Evolutionary conservation across 2,329 filamentous ascomycete species (phyloP), one percentile per base, ranked within the genome.

Genomic region (Fusarium proliferatum): DNA sequence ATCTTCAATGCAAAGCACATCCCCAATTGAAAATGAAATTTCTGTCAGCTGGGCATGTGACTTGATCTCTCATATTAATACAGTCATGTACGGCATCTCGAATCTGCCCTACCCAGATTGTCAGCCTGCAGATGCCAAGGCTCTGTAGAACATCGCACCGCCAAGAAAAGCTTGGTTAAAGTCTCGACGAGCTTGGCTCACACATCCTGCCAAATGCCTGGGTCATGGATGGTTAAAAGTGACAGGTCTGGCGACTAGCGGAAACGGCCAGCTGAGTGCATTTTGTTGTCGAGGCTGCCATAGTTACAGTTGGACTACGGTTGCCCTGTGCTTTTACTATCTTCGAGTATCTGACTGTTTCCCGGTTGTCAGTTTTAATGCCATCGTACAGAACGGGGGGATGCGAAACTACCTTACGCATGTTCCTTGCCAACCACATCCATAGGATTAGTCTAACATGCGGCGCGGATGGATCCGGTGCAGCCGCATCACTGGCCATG

Each of bases 81-180:
- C 51, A 34, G n/a, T 39, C 41, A 34, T 41, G 49, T 36, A 61
- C 28, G 30, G 39, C 49, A 61, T 61, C 65, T 63, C 58, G 46
- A 71, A 64, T 71, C 67, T 71, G 60, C 70, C 61, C 61, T 73
- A 71, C 48, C 51, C 55, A 48, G 55, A 71, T 53, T 53, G 41
- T 42, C 73, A 68, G 46, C 65, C 62, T 74, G 70, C 76, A 77
- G 67, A 71, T 76, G 76, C 76, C 76, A 78, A 78, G 76, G 45
- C 65, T 53, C 64, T 64, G 49, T 64, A 65, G 57, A 55, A 68
- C 70, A 72, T 70, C 69, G 71, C 73, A 71, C 55, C 69, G 78
- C 77, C 78, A 79, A 79, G 77, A 75, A 75, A 79, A 79, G 77
- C 78, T 79, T 79, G 78, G 73, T 77, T 69, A 48, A 66, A 65